Percentiles rank a stretch among this genome's conserved stretches.
phyloP scores from a whole-genome alignment of 176 grass and related monocot genomes.

The Avena atlantica region DNA sequence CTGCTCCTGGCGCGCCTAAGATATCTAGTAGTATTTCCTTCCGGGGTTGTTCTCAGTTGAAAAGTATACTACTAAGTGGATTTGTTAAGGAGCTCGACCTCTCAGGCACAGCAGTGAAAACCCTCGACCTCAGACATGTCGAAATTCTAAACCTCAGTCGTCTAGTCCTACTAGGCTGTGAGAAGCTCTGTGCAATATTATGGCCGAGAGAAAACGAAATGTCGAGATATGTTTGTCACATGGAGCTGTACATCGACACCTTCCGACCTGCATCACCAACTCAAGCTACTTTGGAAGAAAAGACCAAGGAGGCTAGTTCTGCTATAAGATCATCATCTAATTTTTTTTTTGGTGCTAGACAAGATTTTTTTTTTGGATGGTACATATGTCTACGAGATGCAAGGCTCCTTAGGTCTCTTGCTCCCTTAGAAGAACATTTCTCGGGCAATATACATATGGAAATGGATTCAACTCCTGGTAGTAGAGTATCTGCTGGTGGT shows the following conservation, averaged over 20 bases:
- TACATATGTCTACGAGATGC: not conserved
- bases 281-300: not conserved
- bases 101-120: slow-evolving; percentile 2
- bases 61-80: not conserved
- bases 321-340: not conserved
- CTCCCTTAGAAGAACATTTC: too few relatives aligned
- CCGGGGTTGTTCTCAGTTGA: not conserved
- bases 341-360: not conserved
- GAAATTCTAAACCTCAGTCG: not conserved
- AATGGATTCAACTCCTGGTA: not conserved
- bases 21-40: slow-evolving; percentile 4
- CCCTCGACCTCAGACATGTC: not conserved
- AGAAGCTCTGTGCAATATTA: slow-evolving; percentile 11
- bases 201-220: too few relatives aligned
- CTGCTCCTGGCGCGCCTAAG: too few relatives aligned
- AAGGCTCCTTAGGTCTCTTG: not conserved
- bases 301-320: not conserved
- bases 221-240: too few relatives aligned
- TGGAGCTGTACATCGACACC: not conserved
- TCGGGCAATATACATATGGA: slow-evolving; percentile 12
- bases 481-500: not conserved
- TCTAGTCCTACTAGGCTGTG: not conserved
- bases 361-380: not conserved
- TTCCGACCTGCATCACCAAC: not conserved
- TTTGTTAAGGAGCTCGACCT: not conserved